Base-by-base conservation (phyloP, 2,329 filamentous ascomycete genomes). In the Xylariomycetidae sp. region DNA sequence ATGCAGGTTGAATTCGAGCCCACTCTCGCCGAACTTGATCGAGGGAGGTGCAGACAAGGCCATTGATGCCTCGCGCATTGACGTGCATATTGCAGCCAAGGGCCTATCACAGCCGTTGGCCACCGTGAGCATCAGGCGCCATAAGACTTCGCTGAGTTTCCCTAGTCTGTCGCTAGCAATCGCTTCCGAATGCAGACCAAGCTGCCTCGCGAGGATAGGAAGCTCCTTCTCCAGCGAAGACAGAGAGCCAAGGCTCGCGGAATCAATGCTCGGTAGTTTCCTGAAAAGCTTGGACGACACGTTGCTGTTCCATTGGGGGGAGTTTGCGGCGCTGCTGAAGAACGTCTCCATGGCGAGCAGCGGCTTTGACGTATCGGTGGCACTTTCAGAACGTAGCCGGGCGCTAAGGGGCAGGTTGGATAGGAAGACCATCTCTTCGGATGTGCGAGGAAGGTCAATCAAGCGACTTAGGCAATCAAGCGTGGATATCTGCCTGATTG, bases 141-240 rank as follows among this genome's bases (percentile, higher is more conserved):
- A 61, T 12, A 83, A 57, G 6, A 71, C 49, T 9, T 59, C 47
- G 39, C 68, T 68, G 13, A 82, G 60, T 25, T 67, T 60, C 9
- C 51, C 47, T 4, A 75, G 46, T 3, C 75, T 68, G 45, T 78
- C 68, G 10, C 61, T 53, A 4, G 65, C 56, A 25, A 82, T 56
- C 17, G 73, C 58, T 19, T 59, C 49, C 34, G 68, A 69, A 38
- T 74, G 65, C 22, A 58, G 52, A 29, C 70, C 59, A 17, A 83
- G 47, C 35, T 76, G 69, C 27, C 67, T 65, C 8, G 74, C 75
- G 38, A 85, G 61, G 3, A 72, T 62, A 7, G 77, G 76, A 31
- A 85, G 59, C 49, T 87, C 82, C 1, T 67, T 63, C 54, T 84
- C 78, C 0, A 87, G 63, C 13, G 82, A 65, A 27, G 72, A 67